phyloP scores from a whole-genome alignment of 371 early-diverging fungal genomes.

The Mortierella sp. region DNA sequence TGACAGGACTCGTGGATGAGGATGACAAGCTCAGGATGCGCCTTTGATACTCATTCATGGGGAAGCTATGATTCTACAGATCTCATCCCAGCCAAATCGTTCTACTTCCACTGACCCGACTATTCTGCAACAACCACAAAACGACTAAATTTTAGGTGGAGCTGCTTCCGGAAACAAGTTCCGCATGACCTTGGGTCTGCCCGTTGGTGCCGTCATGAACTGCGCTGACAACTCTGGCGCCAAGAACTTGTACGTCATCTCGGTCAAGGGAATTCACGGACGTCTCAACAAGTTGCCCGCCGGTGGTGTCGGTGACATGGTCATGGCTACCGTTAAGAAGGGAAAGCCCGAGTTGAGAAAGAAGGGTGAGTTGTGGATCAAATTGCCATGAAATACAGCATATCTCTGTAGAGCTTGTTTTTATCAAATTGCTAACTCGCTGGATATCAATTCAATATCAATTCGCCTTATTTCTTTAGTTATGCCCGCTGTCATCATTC shows the following conservation, averaged over 20 bases:
- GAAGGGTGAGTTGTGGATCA: slow-evolving; percentile 90
- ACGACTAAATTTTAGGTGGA: slow-evolving; percentile 59
- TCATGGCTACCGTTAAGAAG: slow-evolving; percentile 99
- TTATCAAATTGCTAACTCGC: too few relatives aligned
- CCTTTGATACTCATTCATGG: neutral
- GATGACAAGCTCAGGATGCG: too few relatives aligned
- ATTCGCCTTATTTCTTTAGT: slow-evolving; percentile 62
- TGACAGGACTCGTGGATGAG: too few relatives aligned
- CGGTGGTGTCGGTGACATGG: slow-evolving; percentile 99
- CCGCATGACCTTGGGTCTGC: slow-evolving; percentile 99
- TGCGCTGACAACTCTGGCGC: slow-evolving; percentile 99
- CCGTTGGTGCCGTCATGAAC: slow-evolving; percentile 99
- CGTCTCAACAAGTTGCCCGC: slow-evolving; percentile 99
- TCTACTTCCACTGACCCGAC: too few relatives aligned
- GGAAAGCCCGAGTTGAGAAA: slow-evolving; percentile 99
- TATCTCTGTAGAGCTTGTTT: too few relatives aligned
- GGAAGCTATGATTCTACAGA: neutral
- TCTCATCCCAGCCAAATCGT: too few relatives aligned
- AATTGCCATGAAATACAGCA: too few relatives aligned
- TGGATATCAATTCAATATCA: too few relatives aligned
- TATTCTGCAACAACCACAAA: too few relatives aligned
- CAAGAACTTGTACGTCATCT: slow-evolving; percentile 99
- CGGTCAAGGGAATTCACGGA: slow-evolving; percentile 97
- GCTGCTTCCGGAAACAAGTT: slow-evolving; percentile 95
- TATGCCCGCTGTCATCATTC: slow-evolving; percentile 99